phyloP scores from a whole-genome alignment of 1,284 basidiomycete genomes.

The Gymnopus androsaceus region DNA sequence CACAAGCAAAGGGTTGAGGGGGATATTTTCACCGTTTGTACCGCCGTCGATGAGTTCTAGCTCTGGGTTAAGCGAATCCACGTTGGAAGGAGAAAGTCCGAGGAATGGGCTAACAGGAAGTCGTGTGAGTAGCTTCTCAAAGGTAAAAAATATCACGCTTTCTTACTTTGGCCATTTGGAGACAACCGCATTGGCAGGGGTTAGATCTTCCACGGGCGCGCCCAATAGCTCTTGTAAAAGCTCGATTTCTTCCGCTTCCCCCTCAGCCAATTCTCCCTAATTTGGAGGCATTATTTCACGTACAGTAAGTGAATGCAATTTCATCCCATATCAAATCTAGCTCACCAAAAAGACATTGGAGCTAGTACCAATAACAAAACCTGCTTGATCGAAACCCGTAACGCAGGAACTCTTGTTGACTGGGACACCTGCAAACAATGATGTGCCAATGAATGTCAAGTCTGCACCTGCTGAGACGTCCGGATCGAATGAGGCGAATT shows the following conservation, averaged over 20 bases:
- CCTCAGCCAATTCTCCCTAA: no score
- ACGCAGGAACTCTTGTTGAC: constrained; percentile 42
- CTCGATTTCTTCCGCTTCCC: not conserved
- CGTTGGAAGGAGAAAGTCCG: constrained; percentile 35
- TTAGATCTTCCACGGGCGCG: not conserved
- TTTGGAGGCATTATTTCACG: no score
- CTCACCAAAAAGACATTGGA: constrained; percentile 46
- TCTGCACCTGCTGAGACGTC: constrained; percentile 45
- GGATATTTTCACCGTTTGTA: constrained; percentile 45
- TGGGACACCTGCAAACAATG: constrained; percentile 11
- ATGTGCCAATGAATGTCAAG: constrained; percentile 44
- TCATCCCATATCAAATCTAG: not conserved
- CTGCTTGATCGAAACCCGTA: constrained; percentile 50
- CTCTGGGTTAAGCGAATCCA: constrained; percentile 35
- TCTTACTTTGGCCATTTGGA: constrained; percentile 27
- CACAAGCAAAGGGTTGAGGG: constrained; percentile 56
- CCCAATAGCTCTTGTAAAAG: not conserved
- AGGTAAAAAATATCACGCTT: constrained; percentile 24
- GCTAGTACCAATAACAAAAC: constrained; percentile 42
- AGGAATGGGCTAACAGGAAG: constrained; percentile 46
- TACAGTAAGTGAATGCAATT: no score
- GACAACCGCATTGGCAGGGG: constrained; percentile 6
- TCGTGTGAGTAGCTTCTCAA: constrained; percentile 18
- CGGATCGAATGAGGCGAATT: constrained; percentile 46
- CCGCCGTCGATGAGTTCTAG: constrained; percentile 45